phyloP scores from a whole-genome alignment of 2,329 filamentous ascomycete genomes.

The Diaporthe eres region DNA sequence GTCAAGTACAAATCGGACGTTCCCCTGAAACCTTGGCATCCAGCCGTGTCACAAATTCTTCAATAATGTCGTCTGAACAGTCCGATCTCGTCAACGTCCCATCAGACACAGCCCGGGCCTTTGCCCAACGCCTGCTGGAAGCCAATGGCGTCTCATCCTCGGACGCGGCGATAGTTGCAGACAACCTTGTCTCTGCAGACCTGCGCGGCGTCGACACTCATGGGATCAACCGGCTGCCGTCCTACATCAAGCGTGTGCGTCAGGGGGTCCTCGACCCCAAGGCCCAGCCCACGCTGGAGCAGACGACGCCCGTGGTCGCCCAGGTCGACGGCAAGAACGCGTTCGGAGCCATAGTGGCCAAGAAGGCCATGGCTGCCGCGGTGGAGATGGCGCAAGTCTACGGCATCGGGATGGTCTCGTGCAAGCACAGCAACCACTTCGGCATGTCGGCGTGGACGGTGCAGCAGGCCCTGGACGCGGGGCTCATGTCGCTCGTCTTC shows the following conservation, averaged over 20 bases:
- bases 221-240: slow-evolving; percentile 82
- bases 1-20: neutral
- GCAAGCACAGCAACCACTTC: slow-evolving; percentile 86
- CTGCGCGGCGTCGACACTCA: slow-evolving; percentile 86
- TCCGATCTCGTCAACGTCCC: slow-evolving; percentile 35
- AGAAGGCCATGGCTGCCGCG: slow-evolving; percentile 75
- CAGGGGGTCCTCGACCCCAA: slow-evolving; percentile 75
- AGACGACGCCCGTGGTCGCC: slow-evolving; percentile 79
- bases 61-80: slow-evolving; percentile 26
- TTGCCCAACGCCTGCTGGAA: slow-evolving; percentile 68
- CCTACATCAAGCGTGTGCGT: slow-evolving; percentile 81
- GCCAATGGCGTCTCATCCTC: slow-evolving; percentile 71
- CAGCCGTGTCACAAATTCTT: neutral
- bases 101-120: slow-evolving; percentile 48
- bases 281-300: slow-evolving; percentile 69
- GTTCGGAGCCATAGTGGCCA: slow-evolving; percentile 82
- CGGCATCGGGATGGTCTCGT: slow-evolving; percentile 82
- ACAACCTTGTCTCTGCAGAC: slow-evolving; percentile 80
- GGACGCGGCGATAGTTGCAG: slow-evolving; percentile 75
- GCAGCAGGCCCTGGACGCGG: slow-evolving; percentile 80
- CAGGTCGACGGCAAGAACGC: slow-evolving; percentile 76
- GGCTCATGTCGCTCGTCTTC: slow-evolving; percentile 79
- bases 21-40: neutral
- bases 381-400: slow-evolving; percentile 74
- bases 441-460: slow-evolving; percentile 88